Conservation (phyloP, 1,139 yeast genomes). For the Candida sp. region DNA sequence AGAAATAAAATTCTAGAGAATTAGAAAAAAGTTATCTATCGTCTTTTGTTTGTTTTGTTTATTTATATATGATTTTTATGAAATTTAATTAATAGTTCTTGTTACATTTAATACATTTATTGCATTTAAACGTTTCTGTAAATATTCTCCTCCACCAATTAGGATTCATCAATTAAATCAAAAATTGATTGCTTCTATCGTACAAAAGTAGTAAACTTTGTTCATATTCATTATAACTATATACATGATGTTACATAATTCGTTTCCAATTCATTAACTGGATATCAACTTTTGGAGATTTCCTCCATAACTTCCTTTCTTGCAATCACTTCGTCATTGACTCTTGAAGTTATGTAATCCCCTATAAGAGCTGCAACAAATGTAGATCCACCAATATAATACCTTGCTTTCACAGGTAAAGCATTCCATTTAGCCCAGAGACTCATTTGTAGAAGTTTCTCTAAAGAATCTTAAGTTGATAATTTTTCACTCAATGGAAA, state of each 20-base stretch:
- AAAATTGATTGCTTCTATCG: no score
- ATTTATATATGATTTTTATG: not conserved
- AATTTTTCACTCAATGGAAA: not conserved
- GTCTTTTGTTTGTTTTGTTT: not conserved
- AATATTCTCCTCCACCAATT: no score
- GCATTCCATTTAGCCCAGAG: constrained; percentile 45
- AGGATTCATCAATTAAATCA: no score
- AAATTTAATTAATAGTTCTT: not conserved
- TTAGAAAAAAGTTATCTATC: not conserved
- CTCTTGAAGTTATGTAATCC: constrained; percentile 44
- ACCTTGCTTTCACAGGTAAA: constrained; percentile 48
- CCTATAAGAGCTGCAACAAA: constrained; percentile 50
- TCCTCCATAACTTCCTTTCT: constrained; percentile 12
- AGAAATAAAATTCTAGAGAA: not conserved
- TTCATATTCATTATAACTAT: no score
- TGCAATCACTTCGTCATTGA: constrained; percentile 39
- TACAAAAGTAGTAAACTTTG: no score
- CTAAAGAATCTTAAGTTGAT: not conserved
- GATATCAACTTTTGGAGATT: not conserved
- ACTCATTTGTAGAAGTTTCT: constrained; percentile 20
- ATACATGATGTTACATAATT: not conserved
- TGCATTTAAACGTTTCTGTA: not conserved
- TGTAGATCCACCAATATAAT: constrained; percentile 54
- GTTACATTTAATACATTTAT: not conserved
- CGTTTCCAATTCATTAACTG: not conserved